These are phyloP conservation scores for Penicillium frequentans DNA, from an alignment of 2,329 filamentous ascomycete species.

Conservation along the genomic window DNA sequence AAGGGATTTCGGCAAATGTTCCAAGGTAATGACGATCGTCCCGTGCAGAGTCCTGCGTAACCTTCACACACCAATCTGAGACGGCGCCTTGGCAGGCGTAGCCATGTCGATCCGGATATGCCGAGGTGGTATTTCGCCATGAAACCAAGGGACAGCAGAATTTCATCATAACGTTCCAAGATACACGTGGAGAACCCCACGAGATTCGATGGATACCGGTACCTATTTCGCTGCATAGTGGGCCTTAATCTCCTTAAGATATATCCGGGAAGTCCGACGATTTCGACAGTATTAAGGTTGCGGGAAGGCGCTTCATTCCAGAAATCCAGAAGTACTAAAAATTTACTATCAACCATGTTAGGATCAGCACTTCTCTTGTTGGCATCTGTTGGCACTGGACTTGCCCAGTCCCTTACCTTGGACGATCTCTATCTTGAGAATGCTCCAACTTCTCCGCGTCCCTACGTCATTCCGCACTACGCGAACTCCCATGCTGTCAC, in stretches of 20 bases:
- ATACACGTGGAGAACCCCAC: neutral
- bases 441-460: slow-evolving; percentile 34
- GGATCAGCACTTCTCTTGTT: slow-evolving; percentile 8
- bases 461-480: slow-evolving; percentile 39
- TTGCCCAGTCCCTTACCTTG: slow-evolving; percentile 9
- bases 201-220: neutral
- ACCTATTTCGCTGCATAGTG: neutral
- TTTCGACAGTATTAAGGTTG: neutral
- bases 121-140: neutral
- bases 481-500: slow-evolving; percentile 32
- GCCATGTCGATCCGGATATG: neutral
- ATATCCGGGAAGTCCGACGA: neutral
- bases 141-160: neutral
- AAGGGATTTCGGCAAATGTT: neutral
- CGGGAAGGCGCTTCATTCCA: neutral
- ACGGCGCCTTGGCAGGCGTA: neutral
- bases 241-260: neutral
- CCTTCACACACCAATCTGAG: neutral
- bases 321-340: neutral
- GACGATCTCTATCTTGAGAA: slow-evolving; percentile 27
- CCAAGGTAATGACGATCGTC: neutral
- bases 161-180: neutral
- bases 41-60: neutral
- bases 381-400: slow-evolving; percentile 7
- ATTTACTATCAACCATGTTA: slow-evolving; percentile 6